Percentiles rank a stretch among this genome's conserved stretches.
These are phyloP conservation scores for Pyrus hybrid DNA, from an alignment of 331 rosid species.

Conservation along the genomic window DNA sequence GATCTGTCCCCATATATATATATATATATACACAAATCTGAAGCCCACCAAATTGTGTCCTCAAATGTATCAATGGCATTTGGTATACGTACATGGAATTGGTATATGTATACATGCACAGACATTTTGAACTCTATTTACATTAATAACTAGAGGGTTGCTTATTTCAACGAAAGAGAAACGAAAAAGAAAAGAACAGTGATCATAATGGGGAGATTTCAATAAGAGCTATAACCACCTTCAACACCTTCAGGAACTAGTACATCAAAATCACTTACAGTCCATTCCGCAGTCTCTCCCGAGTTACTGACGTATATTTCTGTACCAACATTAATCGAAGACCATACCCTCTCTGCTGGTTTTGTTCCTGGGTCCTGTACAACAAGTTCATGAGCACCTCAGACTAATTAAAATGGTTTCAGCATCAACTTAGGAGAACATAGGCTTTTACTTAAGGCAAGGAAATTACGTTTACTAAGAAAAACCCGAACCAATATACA, in stretches of 20 bases:
- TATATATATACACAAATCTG: too few relatives aligned
- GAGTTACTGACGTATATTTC: constrained; percentile 33
- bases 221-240: not conserved
- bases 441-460: not conserved
- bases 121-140: not conserved
- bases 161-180: not conserved
- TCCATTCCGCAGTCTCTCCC: constrained; percentile 42
- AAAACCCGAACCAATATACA: too few relatives aligned
- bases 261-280: constrained; percentile 49
- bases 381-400: not conserved
- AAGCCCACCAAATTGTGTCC: too few relatives aligned
- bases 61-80: too few relatives aligned
- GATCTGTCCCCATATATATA: too few relatives aligned
- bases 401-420: not conserved
- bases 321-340: constrained; percentile 42
- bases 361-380: constrained; percentile 48
- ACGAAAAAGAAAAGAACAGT: not conserved
- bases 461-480: not conserved
- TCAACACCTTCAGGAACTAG: constrained; percentile 20
- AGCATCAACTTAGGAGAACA: not conserved
- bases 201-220: not conserved
- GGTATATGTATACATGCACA: not conserved
- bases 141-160: not conserved
- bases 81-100: not conserved
- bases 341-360: constrained; percentile 38